phyloP scores from a whole-genome alignment of 2,329 filamentous ascomycete species.

The Parascedosporium putredinis region DNA sequence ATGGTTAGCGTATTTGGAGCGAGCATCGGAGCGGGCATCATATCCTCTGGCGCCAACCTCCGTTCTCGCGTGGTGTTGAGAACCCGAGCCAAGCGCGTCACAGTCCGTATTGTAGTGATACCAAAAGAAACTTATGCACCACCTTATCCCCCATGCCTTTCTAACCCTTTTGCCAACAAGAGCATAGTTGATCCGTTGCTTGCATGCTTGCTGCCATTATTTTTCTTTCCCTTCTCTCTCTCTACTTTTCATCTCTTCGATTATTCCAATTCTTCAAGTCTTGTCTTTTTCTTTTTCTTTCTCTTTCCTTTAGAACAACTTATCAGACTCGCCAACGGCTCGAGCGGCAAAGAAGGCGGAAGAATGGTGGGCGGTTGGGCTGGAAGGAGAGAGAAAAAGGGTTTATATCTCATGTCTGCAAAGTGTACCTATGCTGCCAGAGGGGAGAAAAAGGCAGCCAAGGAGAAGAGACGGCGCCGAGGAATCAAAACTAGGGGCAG shows the following conservation, averaged over 20 bases:
- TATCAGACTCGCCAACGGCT: too few relatives aligned
- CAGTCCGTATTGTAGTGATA: slow-evolving; percentile 2
- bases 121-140: too few relatives aligned
- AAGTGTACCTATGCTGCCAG: background rate
- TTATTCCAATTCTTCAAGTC: too few relatives aligned
- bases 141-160: too few relatives aligned
- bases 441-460: background rate
- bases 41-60: too few relatives aligned
- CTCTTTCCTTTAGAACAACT: too few relatives aligned
- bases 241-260: too few relatives aligned
- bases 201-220: too few relatives aligned
- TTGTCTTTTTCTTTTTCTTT: background rate
- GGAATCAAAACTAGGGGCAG: background rate
- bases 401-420: background rate
- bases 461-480: background rate
- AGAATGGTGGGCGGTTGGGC: background rate
- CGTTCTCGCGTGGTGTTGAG: background rate
- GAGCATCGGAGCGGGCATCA: too few relatives aligned
- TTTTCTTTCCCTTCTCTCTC: too few relatives aligned
- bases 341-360: too few relatives aligned
- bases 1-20: background rate
- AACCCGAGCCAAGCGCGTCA: background rate
- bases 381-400: background rate
- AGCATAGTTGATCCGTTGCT: too few relatives aligned
- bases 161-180: background rate